Conservation (phyloP, 257 asterid species). For the Paulownia fortunei region DNA sequence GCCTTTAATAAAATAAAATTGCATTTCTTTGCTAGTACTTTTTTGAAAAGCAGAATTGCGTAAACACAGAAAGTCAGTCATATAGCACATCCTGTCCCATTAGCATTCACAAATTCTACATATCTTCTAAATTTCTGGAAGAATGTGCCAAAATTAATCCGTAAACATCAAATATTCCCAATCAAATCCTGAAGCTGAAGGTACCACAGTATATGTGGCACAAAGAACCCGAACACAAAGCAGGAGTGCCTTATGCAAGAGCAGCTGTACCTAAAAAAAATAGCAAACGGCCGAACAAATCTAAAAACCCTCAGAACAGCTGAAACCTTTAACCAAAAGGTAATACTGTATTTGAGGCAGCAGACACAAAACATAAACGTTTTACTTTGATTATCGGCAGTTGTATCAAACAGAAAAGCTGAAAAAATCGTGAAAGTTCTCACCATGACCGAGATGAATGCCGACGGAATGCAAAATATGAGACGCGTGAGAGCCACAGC, state of each 20-base stretch:
- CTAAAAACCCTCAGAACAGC: not conserved
- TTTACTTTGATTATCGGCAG: not conserved
- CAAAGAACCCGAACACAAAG: not conserved
- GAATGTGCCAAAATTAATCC: not conserved
- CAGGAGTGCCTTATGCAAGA: not conserved
- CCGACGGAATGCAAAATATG: conserved; percentile 91
- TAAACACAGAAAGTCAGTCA: not conserved
- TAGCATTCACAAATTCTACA: not conserved
- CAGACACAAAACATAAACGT: not conserved
- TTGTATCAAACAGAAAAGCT: conserved; percentile 1
- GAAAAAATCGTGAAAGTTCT: conserved; percentile 19
- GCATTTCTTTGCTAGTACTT: not conserved
- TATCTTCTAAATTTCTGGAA: not conserved
- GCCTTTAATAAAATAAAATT: not conserved
- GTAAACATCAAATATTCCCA: not conserved
- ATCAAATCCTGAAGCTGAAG: not conserved
- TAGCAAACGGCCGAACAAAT: not conserved
- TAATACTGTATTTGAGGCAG: not conserved
- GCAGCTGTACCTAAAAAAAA: not conserved
- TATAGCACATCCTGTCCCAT: not conserved
- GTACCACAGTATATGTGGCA: not conserved
- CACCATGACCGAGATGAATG: conserved; percentile 87
- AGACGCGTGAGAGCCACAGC: conserved; percentile 91
- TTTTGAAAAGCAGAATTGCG: not conserved
- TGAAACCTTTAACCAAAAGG: not conserved